These are phyloP conservation scores for Paramarasmius palmivorus DNA, from an alignment of 1,284 basidiomycete genomes.

Conservation along the genomic window DNA sequence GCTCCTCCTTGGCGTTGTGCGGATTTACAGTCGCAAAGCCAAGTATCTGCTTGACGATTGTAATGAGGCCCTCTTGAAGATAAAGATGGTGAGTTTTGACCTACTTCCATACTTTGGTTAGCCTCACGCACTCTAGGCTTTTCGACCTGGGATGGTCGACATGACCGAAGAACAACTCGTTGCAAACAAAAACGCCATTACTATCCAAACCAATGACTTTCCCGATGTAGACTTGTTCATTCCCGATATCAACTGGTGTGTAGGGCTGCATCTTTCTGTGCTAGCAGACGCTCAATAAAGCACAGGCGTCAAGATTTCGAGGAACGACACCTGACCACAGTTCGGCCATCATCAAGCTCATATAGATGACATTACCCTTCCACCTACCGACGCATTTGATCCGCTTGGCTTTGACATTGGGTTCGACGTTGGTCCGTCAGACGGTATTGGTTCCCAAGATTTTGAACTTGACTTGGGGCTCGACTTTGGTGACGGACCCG, in stretches of 20 bases:
- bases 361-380: constrained; percentile 82
- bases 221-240: constrained; percentile 75
- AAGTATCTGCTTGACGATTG: constrained; percentile 98
- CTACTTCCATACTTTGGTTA: background rate
- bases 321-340: constrained; percentile 52
- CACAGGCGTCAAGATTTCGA: constrained; percentile 76
- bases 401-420: constrained; percentile 60
- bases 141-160: constrained; percentile 91
- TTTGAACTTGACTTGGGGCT: constrained; percentile 36
- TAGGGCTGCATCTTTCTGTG: background rate
- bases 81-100: constrained; percentile 78
- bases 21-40: constrained; percentile 97
- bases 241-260: constrained; percentile 79
- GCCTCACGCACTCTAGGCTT: constrained; percentile 57
- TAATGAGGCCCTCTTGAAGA: constrained; percentile 93
- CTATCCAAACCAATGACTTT: constrained; percentile 71
- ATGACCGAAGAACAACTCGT: constrained; percentile 92
- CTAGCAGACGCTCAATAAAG: background rate
- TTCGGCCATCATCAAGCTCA: constrained; percentile 78
- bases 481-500: constrained; percentile 25
- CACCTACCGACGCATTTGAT: constrained; percentile 66
- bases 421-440: constrained; percentile 74
- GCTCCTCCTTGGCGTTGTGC: constrained; percentile 91
- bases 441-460: constrained; percentile 86
- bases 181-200: constrained; percentile 86